Conservation (phyloP, 768 basidiomycete genomes). For the Tulasnella sp. region DNA sequence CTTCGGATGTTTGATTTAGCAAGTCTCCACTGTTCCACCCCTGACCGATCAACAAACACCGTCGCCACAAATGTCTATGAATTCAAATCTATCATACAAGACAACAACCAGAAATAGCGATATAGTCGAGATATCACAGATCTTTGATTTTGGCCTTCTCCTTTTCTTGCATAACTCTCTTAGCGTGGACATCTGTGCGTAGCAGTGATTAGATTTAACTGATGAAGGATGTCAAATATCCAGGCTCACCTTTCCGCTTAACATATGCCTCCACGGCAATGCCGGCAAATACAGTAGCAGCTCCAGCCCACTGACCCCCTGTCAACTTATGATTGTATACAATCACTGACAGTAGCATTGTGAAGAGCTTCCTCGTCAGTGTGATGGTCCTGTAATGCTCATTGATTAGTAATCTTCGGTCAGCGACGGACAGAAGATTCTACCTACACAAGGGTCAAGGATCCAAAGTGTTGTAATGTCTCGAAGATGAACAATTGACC, state of each 20-base stretch:
- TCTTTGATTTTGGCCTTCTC: conserved; percentile 71
- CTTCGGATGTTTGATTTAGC: too few species aligned
- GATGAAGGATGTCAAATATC: neutral
- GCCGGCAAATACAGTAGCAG: conserved; percentile 84
- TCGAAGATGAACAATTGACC: conserved; percentile 98
- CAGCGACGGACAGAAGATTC: too few species aligned
- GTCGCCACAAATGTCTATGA: too few species aligned
- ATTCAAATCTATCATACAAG: too few species aligned
- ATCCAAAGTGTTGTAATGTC: conserved; percentile 83
- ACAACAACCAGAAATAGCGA: neutral
- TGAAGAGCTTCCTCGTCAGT: conserved; percentile 90
- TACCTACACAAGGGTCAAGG: conserved; percentile 74
- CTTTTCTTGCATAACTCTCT: conserved; percentile 67
- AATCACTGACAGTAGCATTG: conserved; percentile 90
- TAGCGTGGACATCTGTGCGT: conserved; percentile 57
- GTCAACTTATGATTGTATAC: conserved; percentile 82
- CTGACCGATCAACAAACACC: too few species aligned
- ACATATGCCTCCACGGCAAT: conserved; percentile 88
- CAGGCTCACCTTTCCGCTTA: conserved; percentile 63
- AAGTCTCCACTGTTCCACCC: too few species aligned
- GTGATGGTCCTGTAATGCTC: conserved; percentile 62
- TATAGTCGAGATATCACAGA: conserved; percentile 11
- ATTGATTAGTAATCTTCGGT: neutral
- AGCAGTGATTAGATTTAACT: neutral
- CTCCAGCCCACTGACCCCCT: conserved; percentile 83